Conservation (phyloP, 192 early-diverging fungal species). For the Linnemannia elongata region DNA sequence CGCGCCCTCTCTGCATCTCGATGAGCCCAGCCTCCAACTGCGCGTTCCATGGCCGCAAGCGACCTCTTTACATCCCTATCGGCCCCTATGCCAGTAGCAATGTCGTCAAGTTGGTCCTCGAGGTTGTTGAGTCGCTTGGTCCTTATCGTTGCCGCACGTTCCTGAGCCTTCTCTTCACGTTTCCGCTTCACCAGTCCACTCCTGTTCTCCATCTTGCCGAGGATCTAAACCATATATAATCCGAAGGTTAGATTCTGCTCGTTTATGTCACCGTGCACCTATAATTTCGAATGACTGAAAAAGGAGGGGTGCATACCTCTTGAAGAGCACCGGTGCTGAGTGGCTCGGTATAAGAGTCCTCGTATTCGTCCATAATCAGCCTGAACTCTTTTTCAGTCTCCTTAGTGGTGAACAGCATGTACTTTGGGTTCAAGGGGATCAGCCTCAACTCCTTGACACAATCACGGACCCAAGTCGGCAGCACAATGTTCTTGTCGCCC, state of each 20-base stretch:
- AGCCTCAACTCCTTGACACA: constrained; percentile 66
- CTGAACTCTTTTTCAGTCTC: constrained; percentile 65
- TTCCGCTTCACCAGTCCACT: constrained; percentile 21
- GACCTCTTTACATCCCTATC: constrained; percentile 24
- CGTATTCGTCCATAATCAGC: constrained; percentile 72
- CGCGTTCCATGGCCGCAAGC: constrained; percentile 25
- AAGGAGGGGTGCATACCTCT: constrained; percentile 60
- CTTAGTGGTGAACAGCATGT: constrained; percentile 71
- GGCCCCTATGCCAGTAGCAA: neutral
- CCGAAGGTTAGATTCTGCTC: neutral
- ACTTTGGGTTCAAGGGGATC: constrained; percentile 74
- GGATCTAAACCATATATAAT: constrained; percentile 18
- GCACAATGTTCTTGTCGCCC: constrained; percentile 69
- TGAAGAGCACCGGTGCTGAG: constrained; percentile 62
- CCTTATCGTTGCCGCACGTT: constrained; percentile 16
- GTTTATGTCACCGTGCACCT: neutral
- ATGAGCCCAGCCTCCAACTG: constrained; percentile 2
- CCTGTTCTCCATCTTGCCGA: constrained; percentile 35
- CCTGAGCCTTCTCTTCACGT: constrained; percentile 19
- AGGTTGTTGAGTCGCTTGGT: constrained; percentile 49
- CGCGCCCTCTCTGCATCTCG: constrained; percentile 15
- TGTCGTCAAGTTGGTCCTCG: constrained; percentile 20
- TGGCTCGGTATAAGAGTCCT: constrained; percentile 77
- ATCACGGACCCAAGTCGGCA: constrained; percentile 74
- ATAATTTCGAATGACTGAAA: neutral